Base-by-base conservation (phyloP, 805 yeast species). In the Candida schatavii region DNA sequence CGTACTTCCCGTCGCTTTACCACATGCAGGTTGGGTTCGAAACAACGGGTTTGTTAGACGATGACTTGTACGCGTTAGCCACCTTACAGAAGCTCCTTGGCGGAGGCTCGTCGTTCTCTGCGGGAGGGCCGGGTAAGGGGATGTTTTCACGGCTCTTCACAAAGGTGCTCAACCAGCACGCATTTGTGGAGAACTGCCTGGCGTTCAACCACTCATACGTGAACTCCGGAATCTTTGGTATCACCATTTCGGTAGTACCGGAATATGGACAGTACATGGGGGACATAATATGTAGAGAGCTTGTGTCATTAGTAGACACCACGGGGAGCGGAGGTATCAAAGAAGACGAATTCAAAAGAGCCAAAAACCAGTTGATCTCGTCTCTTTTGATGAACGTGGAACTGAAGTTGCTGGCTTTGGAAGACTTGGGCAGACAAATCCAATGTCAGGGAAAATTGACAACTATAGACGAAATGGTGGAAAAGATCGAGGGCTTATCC, bases 41-140 rank as follows among this genome's bases (percentile, higher is more conserved):
- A 61, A 95, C 97, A 19, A 71, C 85, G 2, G 84, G 96, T 1
- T 83, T 89, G 25, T 77, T 80, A 39, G 83, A 85, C 57, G 88
- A 87, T 15, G 97, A 93, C 53, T 80, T 90, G 34, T 93, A 93
- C 56, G 95, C 96, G 1, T 69, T 89, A 30, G 97, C 98, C 2
- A 81, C 89, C 1, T 71, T 93, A 44, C 98, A 93, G 60, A 88
- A 90, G 45, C 70, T 91, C 18, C 68, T 93, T 11, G 99, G 99
- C 33, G 97, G 98, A 28, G 99, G 98, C 43, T 95, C 97, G 4
- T 89, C 98, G 1, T 93, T 93, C 58, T 83, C 95, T 15, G 98
- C 99, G 7, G 99, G 99, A 50, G 99, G 99, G 0, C 99, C 99
- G 14, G 99, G 99, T 41, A 93, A 93, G 64, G 99, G 99, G 3